Evolutionary conservation across 805 yeast species (phyloP).

Genomic region (Lachancea cidri): DNA sequence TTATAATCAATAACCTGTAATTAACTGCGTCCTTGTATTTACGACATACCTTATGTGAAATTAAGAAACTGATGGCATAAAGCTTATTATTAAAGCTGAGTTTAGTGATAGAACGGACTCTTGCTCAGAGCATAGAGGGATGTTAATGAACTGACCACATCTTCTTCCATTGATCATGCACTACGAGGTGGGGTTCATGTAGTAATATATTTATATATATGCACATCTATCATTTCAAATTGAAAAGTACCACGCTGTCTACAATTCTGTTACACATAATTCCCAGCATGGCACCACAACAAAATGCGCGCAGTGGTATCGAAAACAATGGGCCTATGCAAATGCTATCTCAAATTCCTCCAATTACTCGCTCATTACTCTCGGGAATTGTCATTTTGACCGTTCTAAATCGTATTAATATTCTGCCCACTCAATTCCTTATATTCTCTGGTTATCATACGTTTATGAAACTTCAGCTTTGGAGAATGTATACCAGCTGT

Average conservation of each 20-base stretch:
- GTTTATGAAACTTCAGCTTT: slow-evolving; percentile 19
- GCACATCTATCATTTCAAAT: too few species aligned
- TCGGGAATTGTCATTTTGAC: slow-evolving; percentile 43
- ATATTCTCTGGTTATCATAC: slow-evolving; percentile 29
- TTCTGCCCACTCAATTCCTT: slow-evolving; percentile 37
- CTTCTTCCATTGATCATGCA: too few species aligned
- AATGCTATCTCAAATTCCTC: slow-evolving; percentile 40
- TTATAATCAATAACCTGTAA: too few species aligned
- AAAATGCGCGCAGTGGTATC: not conserved
- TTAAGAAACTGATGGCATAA: too few species aligned
- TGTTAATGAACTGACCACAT: too few species aligned
- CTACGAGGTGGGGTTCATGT: too few species aligned
- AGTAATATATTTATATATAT: too few species aligned
- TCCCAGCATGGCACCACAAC: not conserved
- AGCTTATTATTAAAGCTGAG: too few species aligned
- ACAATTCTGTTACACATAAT: not conserved
- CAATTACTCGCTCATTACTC: slow-evolving; percentile 54
- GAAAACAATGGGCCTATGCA: slow-evolving; percentile 7
- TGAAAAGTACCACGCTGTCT: not conserved
- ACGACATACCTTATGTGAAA: too few species aligned
- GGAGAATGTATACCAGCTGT: slow-evolving; percentile 28
- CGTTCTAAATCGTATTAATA: slow-evolving; percentile 34
- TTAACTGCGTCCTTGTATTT: too few species aligned
- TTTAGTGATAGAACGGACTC: too few species aligned
- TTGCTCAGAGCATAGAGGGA: too few species aligned